Evolutionary conservation across 1,139 yeast genomes (phyloP), one percentile per base, ranked within the genome.

Genomic region (Hansenula anomala): DNA sequence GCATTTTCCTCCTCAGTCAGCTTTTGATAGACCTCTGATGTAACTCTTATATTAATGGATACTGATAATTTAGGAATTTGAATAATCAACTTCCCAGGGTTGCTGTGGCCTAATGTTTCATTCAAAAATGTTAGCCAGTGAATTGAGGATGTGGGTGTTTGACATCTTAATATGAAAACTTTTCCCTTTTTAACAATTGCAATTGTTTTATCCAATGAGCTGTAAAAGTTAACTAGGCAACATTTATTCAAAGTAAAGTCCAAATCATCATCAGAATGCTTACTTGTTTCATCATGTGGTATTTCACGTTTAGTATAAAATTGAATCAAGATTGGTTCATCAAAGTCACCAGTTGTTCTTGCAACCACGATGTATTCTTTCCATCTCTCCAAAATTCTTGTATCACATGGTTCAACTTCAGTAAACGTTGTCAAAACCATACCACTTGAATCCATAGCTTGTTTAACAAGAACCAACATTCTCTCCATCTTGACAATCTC

Each of bases 301-400:
- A 73, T 63, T 14, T 65, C 63, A 33, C 75, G 61, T 2, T 64
- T 58, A 23, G 73, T 73, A 58, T 78, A 81, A 43, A 88, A 75
- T 51, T 86, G 90, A 2, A 87, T 48, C 3, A 67, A 58, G 2
- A 86, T 55, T 0, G 89, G 86, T 9, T 63, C 61, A 2, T 60
- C 63, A 0, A 53, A 38, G 40, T 68, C 61, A 20, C 75, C 77
- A 1, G 84, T 75, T 31, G 75, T 74, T 41, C 92, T 63, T 0
- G 82, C 76, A 4, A 82, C 85, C 2, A 82, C 80, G 26, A 75
- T 61, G 53, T 77, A 83, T 55, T 88, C 96, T 43, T 72, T 75
- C 92, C 96, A 87, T 34, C 87, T 63, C 42, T 83, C 88, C n/a
- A 68, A 46, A 2, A 84, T 68, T 36, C 80, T 60, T 1, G 86